phyloP scores from a whole-genome alignment of 1,284 basidiomycete species.

The Austroboletus niveus region DNA sequence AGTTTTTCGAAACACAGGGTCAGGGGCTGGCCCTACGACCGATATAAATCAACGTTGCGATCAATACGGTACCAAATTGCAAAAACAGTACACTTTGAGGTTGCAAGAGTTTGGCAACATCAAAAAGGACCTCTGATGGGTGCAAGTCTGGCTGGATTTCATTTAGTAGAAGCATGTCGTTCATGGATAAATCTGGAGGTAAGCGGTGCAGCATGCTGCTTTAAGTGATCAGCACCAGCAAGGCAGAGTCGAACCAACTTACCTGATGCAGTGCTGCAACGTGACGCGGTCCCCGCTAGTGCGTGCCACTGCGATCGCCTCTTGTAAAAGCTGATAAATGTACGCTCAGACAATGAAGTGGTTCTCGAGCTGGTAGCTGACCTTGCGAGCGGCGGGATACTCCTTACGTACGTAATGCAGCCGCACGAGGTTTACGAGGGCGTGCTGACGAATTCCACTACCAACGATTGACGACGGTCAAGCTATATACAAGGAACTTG shows the following conservation, averaged over 20 bases:
- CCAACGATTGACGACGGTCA: conserved; percentile 4
- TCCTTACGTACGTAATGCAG: conserved; percentile 73
- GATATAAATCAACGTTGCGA: conserved; percentile 11
- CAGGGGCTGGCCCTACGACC: conserved; percentile 66
- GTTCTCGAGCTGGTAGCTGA: conserved; percentile 23
- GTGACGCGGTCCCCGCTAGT: conserved; percentile 68
- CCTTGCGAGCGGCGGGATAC: conserved; percentile 64
- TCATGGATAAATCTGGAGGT: conserved; percentile 38
- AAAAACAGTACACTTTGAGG: conserved; percentile 29
- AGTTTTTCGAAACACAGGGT: conserved; percentile 66
- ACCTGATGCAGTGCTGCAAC: conserved; percentile 76
- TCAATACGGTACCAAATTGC: neutral
- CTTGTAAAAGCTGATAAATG: conserved; percentile 55
- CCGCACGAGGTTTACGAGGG: conserved; percentile 70
- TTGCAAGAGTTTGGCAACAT: conserved; percentile 39
- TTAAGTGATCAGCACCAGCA: conserved; percentile 10
- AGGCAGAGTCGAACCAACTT: conserved; percentile 39
- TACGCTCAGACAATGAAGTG: conserved; percentile 1
- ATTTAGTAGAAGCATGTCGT: conserved; percentile 55
- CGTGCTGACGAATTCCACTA: conserved; percentile 76
- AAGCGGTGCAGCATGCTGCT: conserved; percentile 68
- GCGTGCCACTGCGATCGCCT: conserved; percentile 72
- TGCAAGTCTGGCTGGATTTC: conserved; percentile 76
- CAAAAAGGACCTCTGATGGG: conserved; percentile 71
- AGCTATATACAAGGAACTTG: neutral